Base-by-base conservation (phyloP, 208 protist species). In the Trypanosoma platydactyli region DNA sequence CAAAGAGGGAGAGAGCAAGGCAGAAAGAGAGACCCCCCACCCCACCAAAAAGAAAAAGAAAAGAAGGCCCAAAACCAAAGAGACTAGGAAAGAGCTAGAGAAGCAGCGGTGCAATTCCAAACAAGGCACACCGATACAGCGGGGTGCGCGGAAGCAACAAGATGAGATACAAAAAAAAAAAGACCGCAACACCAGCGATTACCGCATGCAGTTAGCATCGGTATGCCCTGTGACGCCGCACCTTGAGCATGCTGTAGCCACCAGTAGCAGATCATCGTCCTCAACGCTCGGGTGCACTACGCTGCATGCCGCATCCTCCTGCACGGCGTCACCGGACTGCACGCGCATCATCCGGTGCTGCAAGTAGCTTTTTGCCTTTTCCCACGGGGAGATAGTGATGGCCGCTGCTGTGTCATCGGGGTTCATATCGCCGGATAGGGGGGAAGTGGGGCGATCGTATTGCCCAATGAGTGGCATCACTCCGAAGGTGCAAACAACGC, bases 211-310 rank as follows among this genome's bases (percentile, higher is more conserved):
- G 52, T 77, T 60, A 42, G 58, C 75, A 42, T 72, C 62, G 3
- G 67, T 33, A 65, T 92, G 86, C 0, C 77, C 83, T 0, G 81
- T 61, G 49, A 88, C 76, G 33, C 86, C 86, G 62, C 86, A 92
- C 46, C 68, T 67, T 46, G 55, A 71, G 61, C 86, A 92, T 12
- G 81, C 86, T 57, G 69, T 63, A 6, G 62, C 33, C 7, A 11
- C 50, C 58, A 75, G 51, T 24, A 69, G 25, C 41, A 81, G 53
- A 64, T 75, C 42, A 33, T 78, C 62, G 50, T 73, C 61, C 3
- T 25, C 42, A 41, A 66, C 40, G 44, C 51, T 68, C 0, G 58
- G 35, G 51, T 71, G 55, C 22, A n/a, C 15, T 20, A 24, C 46
- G 38, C 49, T 56, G 9, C 16, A 15, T 61, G 15, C 51, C 1